Evolutionary conservation across 495 filamentous ascomycete species (phyloP), one percentile per base, ranked within the genome.

Genomic region (Xylaria curta): DNA sequence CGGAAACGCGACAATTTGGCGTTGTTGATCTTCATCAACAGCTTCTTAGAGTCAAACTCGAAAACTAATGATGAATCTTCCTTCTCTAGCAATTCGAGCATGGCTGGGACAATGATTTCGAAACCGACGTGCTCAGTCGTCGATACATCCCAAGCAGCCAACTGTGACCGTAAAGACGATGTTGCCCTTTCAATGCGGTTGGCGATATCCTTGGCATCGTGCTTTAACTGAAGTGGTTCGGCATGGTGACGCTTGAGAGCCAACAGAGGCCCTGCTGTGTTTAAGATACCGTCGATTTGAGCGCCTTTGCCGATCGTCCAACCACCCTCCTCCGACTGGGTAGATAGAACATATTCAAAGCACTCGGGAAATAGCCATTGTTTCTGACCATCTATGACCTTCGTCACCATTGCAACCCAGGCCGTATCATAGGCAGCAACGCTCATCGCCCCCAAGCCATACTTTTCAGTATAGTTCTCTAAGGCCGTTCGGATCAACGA

Each of bases 401-500:
- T 66, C 26, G 69, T 71, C 17, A 86, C 73, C 82, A 87, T 81
- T 2, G 85, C 79, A 2, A 85, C 73, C 85, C 84, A 87, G 19
- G 84, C 83, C n/a, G 85, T 85, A 59, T 85, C 84, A 68, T 87
- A 86, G 58, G 82, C 71, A 7, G 69, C 69, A 51, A 71, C 69
- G 42, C 69, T 71, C 69, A 71, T 71, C 7, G 69, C 69, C 7
- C 69, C 69, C 3, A 71, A 40, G 40, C 69, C 69, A 71, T 71
- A 71, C 42, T 71, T 56, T 13, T 71, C 69, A 24, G 69, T 71
- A 36, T 71, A 71, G 62, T 71, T 71, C 13, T 60, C 62, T 10
- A 71, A 12, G 19, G 61, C 69, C 28, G 51, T 46, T 49, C 69
- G 62, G 15, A 71, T 71, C 53, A 71, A 60, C 61, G 62, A 71